Percentiles rank a stretch among this genome's conserved stretches.
Conservation (phyloP, 352 stramenopile species). For the Proteromonas lacertae region DNA sequence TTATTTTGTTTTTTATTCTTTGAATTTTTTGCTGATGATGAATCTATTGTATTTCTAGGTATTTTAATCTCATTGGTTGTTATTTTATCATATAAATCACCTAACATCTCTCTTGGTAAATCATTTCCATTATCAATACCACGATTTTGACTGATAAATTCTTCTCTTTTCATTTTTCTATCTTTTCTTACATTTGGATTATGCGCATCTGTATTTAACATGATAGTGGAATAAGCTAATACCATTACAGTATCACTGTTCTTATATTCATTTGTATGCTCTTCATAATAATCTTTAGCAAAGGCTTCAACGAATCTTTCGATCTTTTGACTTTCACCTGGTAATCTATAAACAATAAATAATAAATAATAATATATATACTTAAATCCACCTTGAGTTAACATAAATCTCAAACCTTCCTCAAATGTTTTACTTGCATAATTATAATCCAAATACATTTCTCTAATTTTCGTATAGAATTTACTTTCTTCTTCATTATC, state of each 20-base stretch:
- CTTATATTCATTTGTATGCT: slow-evolving; percentile 34
- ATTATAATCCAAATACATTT: slow-evolving; percentile 80
- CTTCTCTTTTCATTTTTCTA: slow-evolving; percentile 78
- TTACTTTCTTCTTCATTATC: slow-evolving; percentile 29
- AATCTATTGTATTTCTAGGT: too few species aligned
- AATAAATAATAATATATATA: too few species aligned
- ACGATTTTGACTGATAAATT: slow-evolving; percentile 82
- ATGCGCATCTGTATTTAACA: slow-evolving; percentile 97
- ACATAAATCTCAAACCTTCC: slow-evolving; percentile 71
- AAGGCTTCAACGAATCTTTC: slow-evolving; percentile 84
- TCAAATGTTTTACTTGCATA: too few species aligned
- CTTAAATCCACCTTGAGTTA: slow-evolving; percentile 85
- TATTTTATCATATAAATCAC: slow-evolving; percentile 29
- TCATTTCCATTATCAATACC: slow-evolving; percentile 55
- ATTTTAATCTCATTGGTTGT: too few species aligned
- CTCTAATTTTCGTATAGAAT: slow-evolving; percentile 55
- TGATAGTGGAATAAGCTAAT: slow-evolving; percentile 85
- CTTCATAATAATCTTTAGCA: slow-evolving; percentile 80
- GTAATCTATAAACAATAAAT: too few species aligned
- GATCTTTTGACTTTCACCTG: slow-evolving; percentile 88
- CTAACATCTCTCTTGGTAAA: slow-evolving; percentile 55
- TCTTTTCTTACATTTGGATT: slow-evolving; percentile 24
- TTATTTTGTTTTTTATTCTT: too few species aligned
- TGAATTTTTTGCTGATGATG: too few species aligned
- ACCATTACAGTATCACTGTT: slow-evolving; percentile 38